Percentiles rank a stretch among this genome's conserved stretches.
These are phyloP conservation scores for Symbiodinium pilosum DNA, from an alignment of 73 alveolate genomes.

Conservation along the genomic window DNA sequence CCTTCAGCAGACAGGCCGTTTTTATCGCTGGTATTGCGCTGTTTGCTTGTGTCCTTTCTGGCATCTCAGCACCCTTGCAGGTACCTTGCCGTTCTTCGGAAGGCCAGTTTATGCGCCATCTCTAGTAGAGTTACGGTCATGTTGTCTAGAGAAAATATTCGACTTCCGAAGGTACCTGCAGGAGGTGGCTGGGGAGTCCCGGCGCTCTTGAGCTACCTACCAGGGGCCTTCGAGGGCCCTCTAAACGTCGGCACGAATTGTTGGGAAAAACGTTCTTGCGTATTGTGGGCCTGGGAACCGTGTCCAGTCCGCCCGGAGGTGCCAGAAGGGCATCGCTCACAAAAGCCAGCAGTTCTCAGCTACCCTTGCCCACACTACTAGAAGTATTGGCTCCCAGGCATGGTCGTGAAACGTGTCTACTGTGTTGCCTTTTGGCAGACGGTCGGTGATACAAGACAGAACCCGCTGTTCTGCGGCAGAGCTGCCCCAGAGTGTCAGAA, in stretches of 20 bases:
- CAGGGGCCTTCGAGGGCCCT: neutral
- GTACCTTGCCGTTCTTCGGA: conserved; percentile 1
- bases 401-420: neutral
- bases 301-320: too few species aligned
- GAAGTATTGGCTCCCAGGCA: neutral
- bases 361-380: too few species aligned
- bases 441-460: conserved; percentile 1
- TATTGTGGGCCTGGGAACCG: neutral
- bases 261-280: neutral
- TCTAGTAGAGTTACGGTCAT: neutral
- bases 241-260: conserved; percentile 17
- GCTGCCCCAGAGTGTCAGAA: neutral
- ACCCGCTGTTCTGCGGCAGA: neutral
- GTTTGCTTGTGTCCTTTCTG: neutral
- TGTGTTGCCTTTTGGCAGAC: neutral
- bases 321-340: too few species aligned
- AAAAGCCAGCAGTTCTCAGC: too few species aligned
- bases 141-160: neutral
- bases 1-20: too few species aligned
- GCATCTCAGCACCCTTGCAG: neutral
- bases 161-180: neutral
- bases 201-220: conserved; percentile 1
- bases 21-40: too few species aligned
- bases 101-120: neutral
- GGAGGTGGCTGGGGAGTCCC: neutral